Conservation (phyloP, 2,329 filamentous ascomycete genomes). For the Atkinsonella texensis region DNA sequence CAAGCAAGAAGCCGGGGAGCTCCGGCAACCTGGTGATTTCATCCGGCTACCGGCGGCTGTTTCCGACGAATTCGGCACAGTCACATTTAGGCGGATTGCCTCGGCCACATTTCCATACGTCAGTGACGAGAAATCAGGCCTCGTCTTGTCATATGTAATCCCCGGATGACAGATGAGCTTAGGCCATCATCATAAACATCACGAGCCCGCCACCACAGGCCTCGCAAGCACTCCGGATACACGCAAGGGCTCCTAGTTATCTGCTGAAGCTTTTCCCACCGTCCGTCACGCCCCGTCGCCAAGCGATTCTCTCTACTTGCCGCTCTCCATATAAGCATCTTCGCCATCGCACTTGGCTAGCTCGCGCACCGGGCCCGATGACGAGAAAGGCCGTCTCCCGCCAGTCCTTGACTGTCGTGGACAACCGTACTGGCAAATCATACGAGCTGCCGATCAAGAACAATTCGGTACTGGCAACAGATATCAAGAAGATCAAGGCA, state of each 20-base stretch:
- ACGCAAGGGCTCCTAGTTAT: too few species aligned
- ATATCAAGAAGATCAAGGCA: conserved; percentile 39
- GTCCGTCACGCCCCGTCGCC: too few species aligned
- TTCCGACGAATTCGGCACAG: not conserved
- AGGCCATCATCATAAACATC: too few species aligned
- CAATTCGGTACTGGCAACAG: conserved; percentile 37
- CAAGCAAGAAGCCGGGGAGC: not conserved
- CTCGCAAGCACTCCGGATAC: not conserved
- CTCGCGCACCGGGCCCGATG: not conserved
- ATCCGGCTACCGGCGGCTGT: not conserved
- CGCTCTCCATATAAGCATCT: not conserved
- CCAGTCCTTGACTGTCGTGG: conserved; percentile 29
- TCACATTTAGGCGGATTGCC: not conserved
- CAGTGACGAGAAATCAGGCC: too few species aligned
- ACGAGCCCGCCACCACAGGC: too few species aligned
- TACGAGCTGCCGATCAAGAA: conserved; percentile 37
- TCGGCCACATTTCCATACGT: not conserved
- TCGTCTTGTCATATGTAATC: too few species aligned
- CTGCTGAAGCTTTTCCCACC: too few species aligned
- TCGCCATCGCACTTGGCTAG: too few species aligned
- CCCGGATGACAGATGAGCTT: too few species aligned
- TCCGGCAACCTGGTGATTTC: not conserved
- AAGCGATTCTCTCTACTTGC: too few species aligned
- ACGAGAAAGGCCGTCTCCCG: conserved; percentile 9
- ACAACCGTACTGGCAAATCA: conserved; percentile 35